A percentile compares a stretch with the other conserved stretches of the same genome.
phyloP scores from a whole-genome alignment of 352 stramenopile species.

The Pythium dissimile region DNA sequence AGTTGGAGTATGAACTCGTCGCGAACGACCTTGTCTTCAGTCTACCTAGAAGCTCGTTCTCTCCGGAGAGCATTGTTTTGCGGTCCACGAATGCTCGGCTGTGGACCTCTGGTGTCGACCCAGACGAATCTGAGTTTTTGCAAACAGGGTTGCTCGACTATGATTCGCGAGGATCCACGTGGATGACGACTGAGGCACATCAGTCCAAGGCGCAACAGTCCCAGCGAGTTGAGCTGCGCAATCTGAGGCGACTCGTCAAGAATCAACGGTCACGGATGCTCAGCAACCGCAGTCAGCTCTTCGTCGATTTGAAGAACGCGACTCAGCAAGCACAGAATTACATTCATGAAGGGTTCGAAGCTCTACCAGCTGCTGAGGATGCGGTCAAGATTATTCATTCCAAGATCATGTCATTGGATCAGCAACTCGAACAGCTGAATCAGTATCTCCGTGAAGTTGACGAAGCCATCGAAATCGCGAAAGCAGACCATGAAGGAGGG shows the following conservation, averaged over 20 bases:
- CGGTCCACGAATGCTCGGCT: slow-evolving; percentile 69
- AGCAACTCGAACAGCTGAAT: slow-evolving; percentile 64
- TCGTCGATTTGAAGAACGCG: slow-evolving; percentile 76
- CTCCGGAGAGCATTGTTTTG: slow-evolving; percentile 67
- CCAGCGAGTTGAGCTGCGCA: slow-evolving; percentile 58
- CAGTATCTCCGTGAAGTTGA: slow-evolving; percentile 72
- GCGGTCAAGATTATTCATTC: slow-evolving; percentile 79
- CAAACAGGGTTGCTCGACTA: slow-evolving; percentile 70
- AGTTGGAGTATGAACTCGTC: slow-evolving; percentile 58
- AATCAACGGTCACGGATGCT: slow-evolving; percentile 80
- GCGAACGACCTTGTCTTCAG: slow-evolving; percentile 79
- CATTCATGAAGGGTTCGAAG: slow-evolving; percentile 77
- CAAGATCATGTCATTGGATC: slow-evolving; percentile 76
- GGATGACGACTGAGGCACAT: slow-evolving; percentile 6
- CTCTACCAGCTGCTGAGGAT: slow-evolving; percentile 68
- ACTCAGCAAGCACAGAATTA: slow-evolving; percentile 83
- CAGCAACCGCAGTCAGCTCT: slow-evolving; percentile 78
- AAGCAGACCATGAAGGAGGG: slow-evolving; percentile 50
- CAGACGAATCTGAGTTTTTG: slow-evolving; percentile 66
- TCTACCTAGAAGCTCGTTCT: slow-evolving; percentile 79
- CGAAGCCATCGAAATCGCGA: slow-evolving; percentile 61
- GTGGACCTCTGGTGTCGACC: slow-evolving; percentile 66
- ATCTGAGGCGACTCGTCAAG: slow-evolving; percentile 73
- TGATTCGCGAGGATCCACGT: slow-evolving; percentile 30
- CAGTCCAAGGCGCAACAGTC: slow-evolving; percentile 56